phyloP scores from a whole-genome alignment of 176 grass and related monocot genomes.

The Hordeum marinum region DNA sequence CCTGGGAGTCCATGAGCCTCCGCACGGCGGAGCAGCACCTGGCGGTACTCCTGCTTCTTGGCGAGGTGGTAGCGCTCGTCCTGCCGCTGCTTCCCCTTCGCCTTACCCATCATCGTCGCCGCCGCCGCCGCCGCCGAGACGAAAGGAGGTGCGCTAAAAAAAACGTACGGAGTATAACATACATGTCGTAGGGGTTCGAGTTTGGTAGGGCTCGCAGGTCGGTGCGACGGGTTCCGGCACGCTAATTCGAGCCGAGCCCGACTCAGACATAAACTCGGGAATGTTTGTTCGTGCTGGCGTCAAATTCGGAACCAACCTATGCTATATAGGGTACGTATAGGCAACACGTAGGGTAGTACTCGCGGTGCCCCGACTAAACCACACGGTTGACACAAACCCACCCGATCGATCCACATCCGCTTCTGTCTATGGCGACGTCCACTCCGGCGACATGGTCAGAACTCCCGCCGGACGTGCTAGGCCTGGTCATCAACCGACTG shows the following conservation, averaged over 20 bases:
- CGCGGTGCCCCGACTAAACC: no score
- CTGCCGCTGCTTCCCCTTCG: conserved; percentile 67
- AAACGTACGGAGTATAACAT: no score
- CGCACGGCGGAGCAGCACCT: conserved; percentile 64
- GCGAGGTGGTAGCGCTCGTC: conserved; percentile 50
- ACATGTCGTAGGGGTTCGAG: no score
- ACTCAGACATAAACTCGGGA: no score
- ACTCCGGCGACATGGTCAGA: background rate
- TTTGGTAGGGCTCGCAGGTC: no score
- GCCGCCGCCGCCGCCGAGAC: background rate
- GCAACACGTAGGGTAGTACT: no score
- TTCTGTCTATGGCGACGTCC: background rate
- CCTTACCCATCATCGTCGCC: conserved; percentile 62
- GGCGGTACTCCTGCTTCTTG: conserved; percentile 76
- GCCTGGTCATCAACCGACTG: background rate
- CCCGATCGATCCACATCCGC: background rate
- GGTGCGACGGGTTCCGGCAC: no score
- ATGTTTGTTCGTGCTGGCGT: no score
- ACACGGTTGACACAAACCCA: background rate
- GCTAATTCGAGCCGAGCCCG: no score
- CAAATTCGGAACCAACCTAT: no score
- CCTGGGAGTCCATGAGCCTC: conserved; percentile 64
- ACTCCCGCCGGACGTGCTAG: background rate
- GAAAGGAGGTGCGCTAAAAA: no score
- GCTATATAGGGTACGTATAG: no score